These are phyloP conservation scores for Aspergillus sclerotialis DNA, from an alignment of 2,329 filamentous ascomycete genomes.

Conservation along the genomic window DNA sequence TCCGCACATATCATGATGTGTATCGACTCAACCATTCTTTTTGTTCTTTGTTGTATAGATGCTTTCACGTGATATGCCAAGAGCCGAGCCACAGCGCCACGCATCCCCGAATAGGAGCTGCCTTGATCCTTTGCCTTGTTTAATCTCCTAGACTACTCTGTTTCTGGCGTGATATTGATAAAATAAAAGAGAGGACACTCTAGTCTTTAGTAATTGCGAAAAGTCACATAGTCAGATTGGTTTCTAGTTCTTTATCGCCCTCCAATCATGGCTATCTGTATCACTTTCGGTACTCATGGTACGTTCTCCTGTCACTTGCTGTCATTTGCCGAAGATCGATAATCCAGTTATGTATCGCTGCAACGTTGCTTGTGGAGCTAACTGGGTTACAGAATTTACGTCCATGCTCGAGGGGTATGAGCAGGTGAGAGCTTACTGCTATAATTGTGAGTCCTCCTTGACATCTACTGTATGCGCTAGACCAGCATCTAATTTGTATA, in stretches of 20 bases:
- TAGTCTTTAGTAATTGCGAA: no score
- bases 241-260: not conserved
- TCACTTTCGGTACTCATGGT: slow-evolving; percentile 38
- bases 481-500: not conserved
- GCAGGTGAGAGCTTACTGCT: slow-evolving; percentile 39
- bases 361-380: no score
- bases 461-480: not conserved
- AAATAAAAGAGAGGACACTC: not conserved
- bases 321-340: no score
- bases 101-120: slow-evolving; percentile 14
- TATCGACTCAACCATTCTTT: no score
- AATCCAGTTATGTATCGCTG: no score
- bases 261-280: slow-evolving; percentile 34
- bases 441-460: slow-evolving; percentile 33
- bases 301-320: slow-evolving; percentile 13
- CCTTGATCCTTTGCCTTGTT: slow-evolving; percentile 15
- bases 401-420: slow-evolving; percentile 40
- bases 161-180: not conserved
- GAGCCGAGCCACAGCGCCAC: slow-evolving; percentile 31
- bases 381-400: slow-evolving; percentile 32
- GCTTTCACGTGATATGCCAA: slow-evolving; percentile 8
- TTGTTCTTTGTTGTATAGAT: not conserved
- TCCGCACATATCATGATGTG: no score
- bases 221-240: no score
- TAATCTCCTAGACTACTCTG: slow-evolving; percentile 1